Conservation (phyloP, 768 basidiomycete species). For the Pisolithus tinctorius region DNA sequence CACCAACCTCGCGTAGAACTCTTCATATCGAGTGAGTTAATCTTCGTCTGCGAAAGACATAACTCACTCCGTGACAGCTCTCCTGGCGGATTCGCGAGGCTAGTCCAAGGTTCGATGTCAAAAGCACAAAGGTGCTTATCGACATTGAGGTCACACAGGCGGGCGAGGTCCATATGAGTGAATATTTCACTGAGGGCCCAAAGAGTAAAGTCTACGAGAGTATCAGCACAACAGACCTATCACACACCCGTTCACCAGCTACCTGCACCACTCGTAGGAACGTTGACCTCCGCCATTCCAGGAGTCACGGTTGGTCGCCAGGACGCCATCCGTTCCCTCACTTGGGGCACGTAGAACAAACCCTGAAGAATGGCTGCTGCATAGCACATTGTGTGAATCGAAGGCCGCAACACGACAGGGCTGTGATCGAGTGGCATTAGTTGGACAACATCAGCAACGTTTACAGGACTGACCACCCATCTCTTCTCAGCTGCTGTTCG, state of each 20-base stretch:
- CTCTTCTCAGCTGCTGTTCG: constrained; percentile 48
- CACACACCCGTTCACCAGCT: constrained; percentile 16
- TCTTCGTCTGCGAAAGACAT: background rate
- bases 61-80: constrained; percentile 37
- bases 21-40: constrained; percentile 26
- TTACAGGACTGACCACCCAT: constrained; percentile 43
- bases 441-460: background rate
- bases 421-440: constrained; percentile 28
- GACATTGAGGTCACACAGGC: constrained; percentile 49
- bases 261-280: constrained; percentile 32
- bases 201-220: constrained; percentile 37
- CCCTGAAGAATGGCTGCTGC: constrained; percentile 51
- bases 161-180: constrained; percentile 62
- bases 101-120: constrained; percentile 34
- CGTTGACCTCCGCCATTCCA: constrained; percentile 12
- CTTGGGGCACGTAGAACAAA: constrained; percentile 66
- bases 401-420: constrained; percentile 66
- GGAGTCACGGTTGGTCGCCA: constrained; percentile 28
- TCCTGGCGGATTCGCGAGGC: constrained; percentile 30
- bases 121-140: constrained; percentile 44
- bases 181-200: constrained; percentile 61
- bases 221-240: background rate
- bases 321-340: constrained; percentile 37
- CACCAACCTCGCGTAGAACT: constrained; percentile 41
- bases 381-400: constrained; percentile 43